Evolutionary conservation across 768 basidiomycete genomes (phyloP), one percentile per base, ranked within the genome.

Genomic region (Russula earlei): DNA sequence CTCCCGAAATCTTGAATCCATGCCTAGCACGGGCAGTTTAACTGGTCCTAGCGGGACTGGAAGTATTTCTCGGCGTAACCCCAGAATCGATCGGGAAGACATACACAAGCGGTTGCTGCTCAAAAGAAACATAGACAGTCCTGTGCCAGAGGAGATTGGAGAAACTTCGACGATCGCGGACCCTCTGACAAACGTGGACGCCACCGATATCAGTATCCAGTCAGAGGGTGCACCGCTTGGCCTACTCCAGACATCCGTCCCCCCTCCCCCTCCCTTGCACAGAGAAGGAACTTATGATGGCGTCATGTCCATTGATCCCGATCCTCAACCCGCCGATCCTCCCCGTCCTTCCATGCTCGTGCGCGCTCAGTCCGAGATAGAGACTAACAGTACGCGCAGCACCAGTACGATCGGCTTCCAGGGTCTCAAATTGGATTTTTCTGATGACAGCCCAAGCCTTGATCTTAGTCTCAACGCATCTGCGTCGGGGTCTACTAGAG

Each of bases 1-100:
- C 29, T 52, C 56, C 40, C 51, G 17, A n/a, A 33, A 29, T 19
- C 43, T 57, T 29, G 49, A 61, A 41, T 43, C 62, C 37, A 53
- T 62, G 22, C 58, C 61, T 33, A 63, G 59, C 22, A 40, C 58
- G 9, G 49, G 62, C 10, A 67, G 65, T 51, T 46, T 67, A 10
- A 55, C 59, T 2, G 63, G 60, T 33, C n/a, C n/a, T n/a, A n/a
- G n/a, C n/a, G 62, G 60, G 29, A 47, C 61, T 17, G 59, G 31
- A 4, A 68, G 57, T 61, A 69, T 52, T 63, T 62, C 58, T 33
- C 62, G 67, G 27, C 44, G 61, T 3, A 73, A 72, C 49, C 71
- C 71, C 24, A 72, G 79, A 42, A 80, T 83, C 55, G 81, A 70
- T 50, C 74, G 75, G 27, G 80, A 80, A 51, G 77, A 78, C 46